Evolutionary conservation across 805 yeast species (phyloP), one percentile per base, ranked within the genome.

Genomic region (Spathaspora sp.): DNA sequence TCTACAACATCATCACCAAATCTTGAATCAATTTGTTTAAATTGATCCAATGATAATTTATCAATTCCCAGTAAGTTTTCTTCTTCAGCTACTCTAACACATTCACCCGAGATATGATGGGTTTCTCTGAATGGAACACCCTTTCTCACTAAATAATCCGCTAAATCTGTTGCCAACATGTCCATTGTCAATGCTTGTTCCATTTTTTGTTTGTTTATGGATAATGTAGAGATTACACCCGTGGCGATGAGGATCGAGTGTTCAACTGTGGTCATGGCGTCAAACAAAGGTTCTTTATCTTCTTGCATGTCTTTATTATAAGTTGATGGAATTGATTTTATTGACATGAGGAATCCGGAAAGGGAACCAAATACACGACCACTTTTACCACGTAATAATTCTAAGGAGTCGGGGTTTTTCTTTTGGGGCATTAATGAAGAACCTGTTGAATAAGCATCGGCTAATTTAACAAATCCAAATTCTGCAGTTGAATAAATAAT

Each of bases 121-220:
- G 99, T 94, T 73, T 94, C 98, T 77, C 99, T 89, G 76, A 94
- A 94, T 52, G 99, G 99, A 58, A 94, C 99, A 54, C 99, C 99
- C 70, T 87, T 92, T 75, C 97, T 86, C 48, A 94, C 99, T 58
- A 94, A 79, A 69, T 94, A 94, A 69, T 94, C 99, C 42, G 99
- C 99, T 60, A 94, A 80, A 68, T 94, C 99, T 31, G 99, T 94
- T 18, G 99, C 99, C 61, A 94, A 81, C 99, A 94, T 94, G 72
- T 94, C 99, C 96, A 93, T 93, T 28, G 98, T 92, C 62, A 94
- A 80, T 0, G 98, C 93, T 44, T 79, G 83, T 60, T 78, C 80
- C 99, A 94, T 94, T 59, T 78, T 84, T 49, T 81, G 86, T 56
- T 80, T 78, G 60, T 87, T 79, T 58, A 92, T 88, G 42, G 68